phyloP scores from a whole-genome alignment of 768 basidiomycete genomes.

The Sporobolomyces phaffii region DNA sequence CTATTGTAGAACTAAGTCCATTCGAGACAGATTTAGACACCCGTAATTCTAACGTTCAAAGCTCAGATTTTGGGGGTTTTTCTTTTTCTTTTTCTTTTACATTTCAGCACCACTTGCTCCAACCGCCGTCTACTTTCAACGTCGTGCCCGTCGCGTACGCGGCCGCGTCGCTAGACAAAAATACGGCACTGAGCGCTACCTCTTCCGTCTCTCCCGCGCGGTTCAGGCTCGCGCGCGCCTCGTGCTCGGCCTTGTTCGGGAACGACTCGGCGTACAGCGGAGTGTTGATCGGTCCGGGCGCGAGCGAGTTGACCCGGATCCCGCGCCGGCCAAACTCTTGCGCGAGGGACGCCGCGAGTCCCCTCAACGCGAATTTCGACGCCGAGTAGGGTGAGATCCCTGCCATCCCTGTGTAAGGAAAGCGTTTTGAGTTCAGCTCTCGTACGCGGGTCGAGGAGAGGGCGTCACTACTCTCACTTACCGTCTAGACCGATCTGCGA shows the following conservation, averaged over 20 bases:
- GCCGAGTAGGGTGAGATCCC: background rate
- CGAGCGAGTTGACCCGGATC: constrained; percentile 4
- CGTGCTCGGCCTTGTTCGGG: background rate
- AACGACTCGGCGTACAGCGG: constrained; percentile 5
- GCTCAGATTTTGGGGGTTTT: too few relatives aligned
- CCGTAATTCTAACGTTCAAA: too few relatives aligned
- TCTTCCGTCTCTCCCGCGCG: constrained; percentile 14
- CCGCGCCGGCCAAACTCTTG: constrained; percentile 5
- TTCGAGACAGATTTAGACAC: too few relatives aligned
- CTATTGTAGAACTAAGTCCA: too few relatives aligned
- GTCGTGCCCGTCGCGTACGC: background rate
- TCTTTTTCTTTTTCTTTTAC: too few relatives aligned
- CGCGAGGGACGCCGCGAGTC: background rate
- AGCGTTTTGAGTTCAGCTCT: too few relatives aligned
- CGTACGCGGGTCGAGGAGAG: too few relatives aligned
- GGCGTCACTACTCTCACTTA: background rate
- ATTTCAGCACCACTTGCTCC: constrained; percentile 25
- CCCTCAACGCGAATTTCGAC: constrained; percentile 4
- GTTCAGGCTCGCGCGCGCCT: background rate
- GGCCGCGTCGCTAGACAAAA: constrained; percentile 6
- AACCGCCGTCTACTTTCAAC: constrained; percentile 15
- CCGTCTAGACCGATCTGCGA: constrained; percentile 22
- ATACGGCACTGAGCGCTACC: background rate
- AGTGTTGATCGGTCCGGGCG: constrained; percentile 12
- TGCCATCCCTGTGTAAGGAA: background rate